These are phyloP conservation scores for Gossypium herbaceum DNA, from an alignment of 345 rosid genomes.

Conservation along the genomic window DNA sequence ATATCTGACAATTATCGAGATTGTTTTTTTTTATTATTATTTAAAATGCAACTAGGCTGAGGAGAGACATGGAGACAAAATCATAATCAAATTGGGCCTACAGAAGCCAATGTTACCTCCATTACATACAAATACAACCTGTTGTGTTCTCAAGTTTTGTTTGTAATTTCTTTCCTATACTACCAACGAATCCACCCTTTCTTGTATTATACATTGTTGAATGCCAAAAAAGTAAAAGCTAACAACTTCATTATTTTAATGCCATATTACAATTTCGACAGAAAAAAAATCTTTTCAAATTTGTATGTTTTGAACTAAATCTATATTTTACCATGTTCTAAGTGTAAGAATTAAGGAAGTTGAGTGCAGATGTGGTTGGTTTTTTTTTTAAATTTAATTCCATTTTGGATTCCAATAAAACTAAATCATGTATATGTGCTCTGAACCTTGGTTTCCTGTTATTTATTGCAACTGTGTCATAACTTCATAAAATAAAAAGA, in stretches of 20 bases:
- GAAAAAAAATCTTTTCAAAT: background rate
- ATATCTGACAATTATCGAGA: too few species aligned
- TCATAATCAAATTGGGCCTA: slow-evolving; percentile 14
- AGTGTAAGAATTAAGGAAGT: background rate
- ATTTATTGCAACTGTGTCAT: too few species aligned
- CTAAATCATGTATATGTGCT: too few species aligned
- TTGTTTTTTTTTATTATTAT: too few species aligned
- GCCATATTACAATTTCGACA: background rate
- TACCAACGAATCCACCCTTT: background rate
- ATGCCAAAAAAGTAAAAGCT: background rate
- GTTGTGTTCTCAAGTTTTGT: slow-evolving; percentile 6
- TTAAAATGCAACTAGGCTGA: slow-evolving; percentile 3
- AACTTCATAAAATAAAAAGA: too few species aligned
- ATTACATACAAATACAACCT: slow-evolving; percentile 21
- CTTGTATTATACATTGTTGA: background rate
- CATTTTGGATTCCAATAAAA: too few species aligned
- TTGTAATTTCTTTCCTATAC: background rate
- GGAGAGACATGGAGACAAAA: slow-evolving; percentile 26
- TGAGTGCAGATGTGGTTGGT: background rate
- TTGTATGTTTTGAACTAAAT: too few species aligned
- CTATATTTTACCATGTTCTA: too few species aligned
- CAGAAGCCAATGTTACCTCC: slow-evolving; percentile 25
- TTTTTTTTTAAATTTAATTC: too few species aligned
- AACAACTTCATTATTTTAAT: background rate
- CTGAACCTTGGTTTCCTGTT: too few species aligned